Conservation (phyloP, 352 stramenopile species). For the Phytopythium oedochilum region DNA sequence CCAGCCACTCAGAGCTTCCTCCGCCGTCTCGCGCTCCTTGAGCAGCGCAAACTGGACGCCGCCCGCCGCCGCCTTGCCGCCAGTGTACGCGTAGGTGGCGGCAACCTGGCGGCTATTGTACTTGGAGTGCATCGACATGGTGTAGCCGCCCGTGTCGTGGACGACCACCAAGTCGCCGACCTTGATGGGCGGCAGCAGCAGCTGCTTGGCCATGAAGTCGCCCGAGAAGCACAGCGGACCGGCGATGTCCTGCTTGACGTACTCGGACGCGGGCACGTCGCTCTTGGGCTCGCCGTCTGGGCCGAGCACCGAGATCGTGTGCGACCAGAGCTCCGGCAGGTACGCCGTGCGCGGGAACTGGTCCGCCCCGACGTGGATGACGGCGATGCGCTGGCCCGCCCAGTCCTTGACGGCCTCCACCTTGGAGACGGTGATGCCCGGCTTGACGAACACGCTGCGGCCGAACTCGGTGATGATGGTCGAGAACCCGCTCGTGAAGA, state of each 20-base stretch:
- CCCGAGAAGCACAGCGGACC: constrained; percentile 92
- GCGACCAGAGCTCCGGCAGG: constrained; percentile 75
- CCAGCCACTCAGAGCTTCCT: constrained; percentile 71
- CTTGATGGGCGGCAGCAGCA: constrained; percentile 65
- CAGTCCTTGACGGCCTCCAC: constrained; percentile 90
- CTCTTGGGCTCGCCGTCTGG: constrained; percentile 42
- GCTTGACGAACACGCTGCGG: constrained; percentile 83
- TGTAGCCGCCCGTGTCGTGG: constrained; percentile 87
- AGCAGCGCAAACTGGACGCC: constrained; percentile 49
- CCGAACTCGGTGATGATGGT: constrained; percentile 93
- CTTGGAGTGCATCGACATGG: constrained; percentile 84
- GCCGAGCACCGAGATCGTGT: constrained; percentile 76
- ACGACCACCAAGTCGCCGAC: constrained; percentile 79
- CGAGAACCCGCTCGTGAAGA: constrained; percentile 77
- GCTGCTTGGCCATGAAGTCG: constrained; percentile 83
- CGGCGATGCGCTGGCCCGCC: constrained; percentile 65
- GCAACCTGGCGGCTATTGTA: constrained; percentile 85
- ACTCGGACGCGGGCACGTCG: constrained; percentile 13
- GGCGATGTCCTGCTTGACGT: constrained; percentile 80
- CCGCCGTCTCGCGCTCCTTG: constrained; percentile 59
- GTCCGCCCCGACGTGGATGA: constrained; percentile 89
- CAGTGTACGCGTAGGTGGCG: constrained; percentile 59
- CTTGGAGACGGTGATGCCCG: constrained; percentile 77
- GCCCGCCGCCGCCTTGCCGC: constrained; percentile 7
- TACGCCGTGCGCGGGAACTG: constrained; percentile 89